These are phyloP conservation scores for Rutidosis leptorrhynchoides DNA, from an alignment of 129 eudicot genomes.

Conservation along the genomic window DNA sequence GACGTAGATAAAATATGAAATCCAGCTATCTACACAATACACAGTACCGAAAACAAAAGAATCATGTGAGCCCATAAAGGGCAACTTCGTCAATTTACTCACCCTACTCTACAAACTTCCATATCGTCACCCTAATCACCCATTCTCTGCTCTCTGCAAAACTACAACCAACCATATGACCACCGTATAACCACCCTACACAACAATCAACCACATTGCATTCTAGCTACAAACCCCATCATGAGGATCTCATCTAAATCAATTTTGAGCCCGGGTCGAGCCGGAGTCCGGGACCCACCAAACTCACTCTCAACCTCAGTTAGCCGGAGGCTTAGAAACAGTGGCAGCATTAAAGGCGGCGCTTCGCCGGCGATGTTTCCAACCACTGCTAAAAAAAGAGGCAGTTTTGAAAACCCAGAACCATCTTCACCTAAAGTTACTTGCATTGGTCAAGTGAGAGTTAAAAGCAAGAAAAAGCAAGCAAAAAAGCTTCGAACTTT, in stretches of 20 bases:
- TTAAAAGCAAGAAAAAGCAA: slow-evolving; percentile 65
- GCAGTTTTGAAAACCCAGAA: slow-evolving; percentile 69
- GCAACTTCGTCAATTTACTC: slow-evolving; percentile 1
- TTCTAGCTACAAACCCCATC: not conserved
- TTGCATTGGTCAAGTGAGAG: slow-evolving; percentile 91
- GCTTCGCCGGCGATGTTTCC: slow-evolving; percentile 72
- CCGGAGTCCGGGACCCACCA: slow-evolving; percentile 41
- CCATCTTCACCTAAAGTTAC: slow-evolving; percentile 95
- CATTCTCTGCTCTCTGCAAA: slow-evolving; percentile 23
- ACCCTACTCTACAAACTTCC: slow-evolving; percentile 16
- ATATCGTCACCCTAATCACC: slow-evolving; percentile 18
- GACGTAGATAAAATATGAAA: slow-evolving; percentile 22
- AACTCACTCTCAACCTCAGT: slow-evolving; percentile 62
- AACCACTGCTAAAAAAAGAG: slow-evolving; percentile 43
- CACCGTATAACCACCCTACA: slow-evolving; percentile 3
- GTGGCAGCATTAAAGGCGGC: slow-evolving; percentile 67
- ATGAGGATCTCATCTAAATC: slow-evolving; percentile 71
- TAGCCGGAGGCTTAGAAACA: slow-evolving; percentile 63
- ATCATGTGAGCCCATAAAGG: not conserved
- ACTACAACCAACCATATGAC: not conserved
- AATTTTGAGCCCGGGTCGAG: slow-evolving; percentile 71
- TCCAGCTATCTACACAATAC: slow-evolving; percentile 22
- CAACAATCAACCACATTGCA: slow-evolving; percentile 13
- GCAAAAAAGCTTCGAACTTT: slow-evolving; percentile 52
- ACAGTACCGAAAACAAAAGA: not conserved